A percentile compares a stretch with the other conserved stretches of the same genome.
Evolutionary conservation across 805 yeast species (phyloP).

Genomic region (Pichia insulana): DNA sequence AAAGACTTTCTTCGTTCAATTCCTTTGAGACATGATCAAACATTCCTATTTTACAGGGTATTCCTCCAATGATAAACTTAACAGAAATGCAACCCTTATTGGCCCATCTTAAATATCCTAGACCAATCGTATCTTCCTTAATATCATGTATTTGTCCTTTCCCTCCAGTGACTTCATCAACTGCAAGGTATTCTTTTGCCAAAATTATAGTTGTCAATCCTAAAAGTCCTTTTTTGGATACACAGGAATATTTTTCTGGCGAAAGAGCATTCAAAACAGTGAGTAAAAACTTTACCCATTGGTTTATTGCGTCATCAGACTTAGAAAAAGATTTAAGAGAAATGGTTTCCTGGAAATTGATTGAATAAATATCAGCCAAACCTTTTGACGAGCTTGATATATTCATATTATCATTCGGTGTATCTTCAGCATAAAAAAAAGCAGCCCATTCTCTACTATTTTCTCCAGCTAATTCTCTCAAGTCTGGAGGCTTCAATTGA

Average conservation of each 20-base stretch:
- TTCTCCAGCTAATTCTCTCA: slow-evolving; percentile 4
- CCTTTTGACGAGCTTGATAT: slow-evolving; percentile 1
- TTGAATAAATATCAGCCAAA: slow-evolving; percentile 30
- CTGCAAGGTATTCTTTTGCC: slow-evolving; percentile 16
- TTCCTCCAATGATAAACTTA: slow-evolving; percentile 33
- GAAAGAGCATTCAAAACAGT: slow-evolving; percentile 16
- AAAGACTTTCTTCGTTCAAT: background rate
- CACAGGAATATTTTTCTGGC: slow-evolving; percentile 23
- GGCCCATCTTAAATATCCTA: slow-evolving; percentile 54
- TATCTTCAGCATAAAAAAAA: slow-evolving; percentile 9
- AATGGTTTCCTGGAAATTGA: slow-evolving; percentile 44
- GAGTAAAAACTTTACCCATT: slow-evolving; percentile 27
- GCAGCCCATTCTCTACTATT: slow-evolving; percentile 10
- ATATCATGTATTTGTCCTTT: slow-evolving; percentile 32
- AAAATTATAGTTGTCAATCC: slow-evolving; percentile 44
- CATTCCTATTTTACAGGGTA: slow-evolving; percentile 11
- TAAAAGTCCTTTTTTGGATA: slow-evolving; percentile 40
- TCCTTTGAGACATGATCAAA: background rate
- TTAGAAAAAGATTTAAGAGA: slow-evolving; percentile 38
- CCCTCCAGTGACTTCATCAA: slow-evolving; percentile 14
- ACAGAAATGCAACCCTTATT: slow-evolving; percentile 52
- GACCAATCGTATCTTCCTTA: slow-evolving; percentile 38
- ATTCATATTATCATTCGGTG: background rate
- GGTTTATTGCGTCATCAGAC: slow-evolving; percentile 25
- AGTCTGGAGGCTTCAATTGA: slow-evolving; percentile 15